Evolutionary conservation across 2,329 filamentous ascomycete genomes (phyloP).

Genomic region (Alternaria alternata): DNA sequence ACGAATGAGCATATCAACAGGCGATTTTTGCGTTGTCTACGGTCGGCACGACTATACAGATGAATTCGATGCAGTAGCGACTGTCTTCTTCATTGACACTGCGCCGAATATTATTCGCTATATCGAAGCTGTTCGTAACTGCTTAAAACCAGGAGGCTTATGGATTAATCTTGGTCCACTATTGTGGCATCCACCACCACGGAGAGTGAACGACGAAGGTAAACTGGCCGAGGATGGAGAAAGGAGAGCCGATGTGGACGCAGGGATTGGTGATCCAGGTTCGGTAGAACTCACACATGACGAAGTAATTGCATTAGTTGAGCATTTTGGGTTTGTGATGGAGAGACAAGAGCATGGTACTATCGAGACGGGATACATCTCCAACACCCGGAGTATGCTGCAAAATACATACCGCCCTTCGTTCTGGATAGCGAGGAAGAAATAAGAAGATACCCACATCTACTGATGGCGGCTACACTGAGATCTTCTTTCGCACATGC

Average conservation of each 20-base stretch:
- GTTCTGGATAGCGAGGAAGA: conserved; percentile 86
- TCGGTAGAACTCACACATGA: conserved; percentile 90
- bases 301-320: conserved; percentile 80
- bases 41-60: conserved; percentile 67
- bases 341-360: conserved; percentile 65
- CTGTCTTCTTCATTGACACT: conserved; percentile 96
- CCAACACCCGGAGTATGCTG: conserved; percentile 84
- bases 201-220: conserved; percentile 36
- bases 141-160: conserved; percentile 78
- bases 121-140: conserved; percentile 80
- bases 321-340: conserved; percentile 78
- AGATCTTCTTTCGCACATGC: neutral
- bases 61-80: conserved; percentile 81
- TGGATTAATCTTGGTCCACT: conserved; percentile 92
- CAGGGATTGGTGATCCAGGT: conserved; percentile 85
- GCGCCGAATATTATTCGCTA: conserved; percentile 93
- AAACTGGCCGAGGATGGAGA: conserved; percentile 13
- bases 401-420: conserved; percentile 81
- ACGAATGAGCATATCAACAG: conserved; percentile 89
- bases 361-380: conserved; percentile 83
- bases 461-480: neutral
- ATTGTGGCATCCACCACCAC: conserved; percentile 93
- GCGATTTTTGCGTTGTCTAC: conserved; percentile 92
- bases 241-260: conserved; percentile 30
- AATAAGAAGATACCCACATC: neutral